Evolutionary conservation across 2,329 filamentous ascomycete genomes (phyloP).

Genomic region (Alternaria gansuensis): DNA sequence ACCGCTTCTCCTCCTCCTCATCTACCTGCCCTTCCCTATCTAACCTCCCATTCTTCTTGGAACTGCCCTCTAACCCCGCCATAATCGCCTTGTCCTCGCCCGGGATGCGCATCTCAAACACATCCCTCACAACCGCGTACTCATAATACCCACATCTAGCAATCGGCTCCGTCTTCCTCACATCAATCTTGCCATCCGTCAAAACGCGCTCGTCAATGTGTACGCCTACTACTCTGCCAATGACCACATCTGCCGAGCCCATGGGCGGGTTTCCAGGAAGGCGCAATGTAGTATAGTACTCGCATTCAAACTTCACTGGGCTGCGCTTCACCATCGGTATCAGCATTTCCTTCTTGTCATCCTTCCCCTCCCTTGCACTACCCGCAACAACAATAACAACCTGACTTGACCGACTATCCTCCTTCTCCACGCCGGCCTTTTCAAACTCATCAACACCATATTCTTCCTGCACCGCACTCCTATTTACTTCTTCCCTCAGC

Average conservation of each 20-base stretch:
- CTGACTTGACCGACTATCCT: constrained; percentile 52
- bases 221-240: constrained; percentile 65
- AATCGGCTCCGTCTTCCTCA: constrained; percentile 66
- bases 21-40: not conserved
- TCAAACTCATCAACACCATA: constrained; percentile 65
- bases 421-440: constrained; percentile 60
- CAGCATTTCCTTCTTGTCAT: not conserved
- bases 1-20: not conserved
- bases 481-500: constrained; percentile 65
- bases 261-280: constrained; percentile 66
- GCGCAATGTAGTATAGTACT: constrained; percentile 62
- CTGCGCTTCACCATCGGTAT: constrained; percentile 64
- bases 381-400: constrained; percentile 30
- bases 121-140: constrained; percentile 64
- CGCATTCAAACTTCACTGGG: constrained; percentile 69
- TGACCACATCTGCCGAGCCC: constrained; percentile 66
- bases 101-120: constrained; percentile 68
- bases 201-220: constrained; percentile 66
- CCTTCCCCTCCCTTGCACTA: not conserved
- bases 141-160: constrained; percentile 69
- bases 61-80: constrained; percentile 44
- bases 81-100: constrained; percentile 42
- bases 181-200: constrained; percentile 65
- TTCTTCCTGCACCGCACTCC: constrained; percentile 61
- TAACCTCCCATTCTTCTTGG: constrained; percentile 34